Evolutionary conservation across 257 asterid species (phyloP), one percentile per base, ranked within the genome.

Genomic region (Solanum rostratum): DNA sequence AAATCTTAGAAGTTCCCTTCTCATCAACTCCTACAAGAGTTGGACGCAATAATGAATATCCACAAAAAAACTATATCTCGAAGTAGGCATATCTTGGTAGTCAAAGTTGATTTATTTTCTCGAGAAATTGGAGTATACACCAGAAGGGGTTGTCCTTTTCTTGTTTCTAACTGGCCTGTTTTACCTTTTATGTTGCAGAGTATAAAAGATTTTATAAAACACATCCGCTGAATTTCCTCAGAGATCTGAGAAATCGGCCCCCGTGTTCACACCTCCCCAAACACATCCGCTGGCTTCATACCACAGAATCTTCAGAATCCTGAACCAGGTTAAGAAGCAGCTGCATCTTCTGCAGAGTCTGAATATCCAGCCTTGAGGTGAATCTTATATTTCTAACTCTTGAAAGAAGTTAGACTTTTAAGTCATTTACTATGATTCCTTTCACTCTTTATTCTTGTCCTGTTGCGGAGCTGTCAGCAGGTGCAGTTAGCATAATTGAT

Each of bases 311-410:
- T 95, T 66, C 97, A 90, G 73, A 92, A 91, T 85, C 82, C 94
- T 37, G 99, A 93, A 70, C 29, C 95, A 60, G 86, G 92, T 76
- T 89, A 85, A 19, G 94, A 92, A 81, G 94, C 88, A 83, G 92
- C 94, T 30, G 98, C 93, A 90, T 86, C 99, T 85, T 93, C 99
- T 83, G 95, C 95, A 22, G 99, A 92, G 92, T 95, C 98, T 68
- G 98, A 96, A 83, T 93, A 90, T 90, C 99, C 99, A 83, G 88
- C 98, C 84, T 87, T 96, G 90, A 96, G 96, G 99, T 96, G 84
- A 86, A 80, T n/a, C n/a, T n/a, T n/a, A n/a, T n/a, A n/a, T n/a
- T n/a, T n/a, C n/a, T n/a, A n/a, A n/a, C n/a, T n/a, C n/a, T n/a
- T n/a, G n/a, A n/a, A n/a, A n/a, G n/a, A n/a, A n/a, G n/a, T n/a